These are phyloP conservation scores for Avena insularis DNA, from an alignment of 176 grass and related monocot species.

Conservation along the genomic window DNA sequence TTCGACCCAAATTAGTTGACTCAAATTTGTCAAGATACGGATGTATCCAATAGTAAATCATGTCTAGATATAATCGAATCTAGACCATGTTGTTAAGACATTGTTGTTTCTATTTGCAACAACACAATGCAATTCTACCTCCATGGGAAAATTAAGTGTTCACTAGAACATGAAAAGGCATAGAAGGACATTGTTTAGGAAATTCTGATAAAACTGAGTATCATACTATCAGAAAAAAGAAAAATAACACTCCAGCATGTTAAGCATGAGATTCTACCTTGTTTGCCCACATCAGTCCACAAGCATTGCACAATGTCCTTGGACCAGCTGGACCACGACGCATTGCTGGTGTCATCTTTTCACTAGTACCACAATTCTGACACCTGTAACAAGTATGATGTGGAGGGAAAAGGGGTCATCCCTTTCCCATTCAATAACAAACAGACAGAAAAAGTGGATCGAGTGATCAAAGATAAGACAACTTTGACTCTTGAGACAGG, in stretches of 20 bases:
- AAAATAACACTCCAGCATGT: neutral
- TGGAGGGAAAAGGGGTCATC: neutral
- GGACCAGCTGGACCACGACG: slow-evolving; percentile 93
- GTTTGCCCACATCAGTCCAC: slow-evolving; percentile 97
- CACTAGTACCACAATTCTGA: slow-evolving; percentile 91
- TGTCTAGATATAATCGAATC: too few relatives aligned
- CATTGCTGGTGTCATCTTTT: slow-evolving; percentile 86
- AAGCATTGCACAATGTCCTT: slow-evolving; percentile 94
- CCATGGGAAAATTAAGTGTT: neutral
- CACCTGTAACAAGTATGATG: slow-evolving; percentile 59
- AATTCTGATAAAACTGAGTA: slow-evolving; percentile 8
- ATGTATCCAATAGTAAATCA: too few relatives aligned
- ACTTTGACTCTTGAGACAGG: slow-evolving; percentile 70
- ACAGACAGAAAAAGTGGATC: slow-evolving; percentile 34
- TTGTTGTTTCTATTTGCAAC: neutral
- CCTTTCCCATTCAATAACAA: slow-evolving; percentile 40
- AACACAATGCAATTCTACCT: slow-evolving; percentile 15
- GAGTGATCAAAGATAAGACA: slow-evolving; percentile 46
- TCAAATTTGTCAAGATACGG: too few relatives aligned
- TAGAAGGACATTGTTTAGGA: neutral
- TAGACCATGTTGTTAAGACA: slow-evolving; percentile 4
- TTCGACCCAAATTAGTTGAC: too few relatives aligned
- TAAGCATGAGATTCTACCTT: slow-evolving; percentile 51
- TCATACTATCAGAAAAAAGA: slow-evolving; percentile 29
- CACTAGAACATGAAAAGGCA: neutral